These are phyloP conservation scores for Xanthoceras sorbifolium DNA, from an alignment of 345 rosid species.

Conservation along the genomic window DNA sequence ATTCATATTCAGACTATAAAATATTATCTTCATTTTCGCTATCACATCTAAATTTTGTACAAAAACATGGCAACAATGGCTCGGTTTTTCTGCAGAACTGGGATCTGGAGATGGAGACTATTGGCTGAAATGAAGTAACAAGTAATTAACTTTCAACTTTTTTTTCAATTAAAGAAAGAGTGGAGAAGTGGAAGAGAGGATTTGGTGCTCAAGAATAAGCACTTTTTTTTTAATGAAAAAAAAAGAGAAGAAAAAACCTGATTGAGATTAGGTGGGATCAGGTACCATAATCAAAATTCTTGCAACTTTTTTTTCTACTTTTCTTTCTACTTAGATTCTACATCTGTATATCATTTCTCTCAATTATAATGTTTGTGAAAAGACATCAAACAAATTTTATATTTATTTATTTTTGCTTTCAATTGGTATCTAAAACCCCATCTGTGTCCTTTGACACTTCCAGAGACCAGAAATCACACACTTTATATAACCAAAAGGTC, in stretches of 20 bases:
- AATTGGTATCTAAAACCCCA: slow-evolving; percentile 18
- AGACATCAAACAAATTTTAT: slow-evolving; percentile 21
- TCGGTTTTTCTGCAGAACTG: background rate
- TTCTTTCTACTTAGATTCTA: slow-evolving; percentile 19
- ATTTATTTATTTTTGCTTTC: background rate
- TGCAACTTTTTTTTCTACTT: background rate
- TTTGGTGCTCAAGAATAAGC: slow-evolving; percentile 50
- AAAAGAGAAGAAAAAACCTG: slow-evolving; percentile 9
- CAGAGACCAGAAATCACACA: background rate
- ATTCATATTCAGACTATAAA: no score
- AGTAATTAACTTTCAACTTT: background rate
- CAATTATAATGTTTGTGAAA: slow-evolving; percentile 29
- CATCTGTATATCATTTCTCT: slow-evolving; percentile 20
- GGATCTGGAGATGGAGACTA: background rate
- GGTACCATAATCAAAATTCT: slow-evolving; percentile 33
- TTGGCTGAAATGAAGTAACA: slow-evolving; percentile 8
- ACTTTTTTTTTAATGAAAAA: background rate
- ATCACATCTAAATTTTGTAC: background rate
- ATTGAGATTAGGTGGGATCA: slow-evolving; percentile 41
- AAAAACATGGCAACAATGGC: background rate
- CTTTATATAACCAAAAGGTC: background rate
- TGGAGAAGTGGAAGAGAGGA: slow-evolving; percentile 28
- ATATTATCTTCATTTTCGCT: no score
- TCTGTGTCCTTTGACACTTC: slow-evolving; percentile 15
- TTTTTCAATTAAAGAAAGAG: background rate